Evolutionary conservation across 225 moss, liverwort and hornwort species (phyloP).

Genomic region (Polytrichum formosum): DNA sequence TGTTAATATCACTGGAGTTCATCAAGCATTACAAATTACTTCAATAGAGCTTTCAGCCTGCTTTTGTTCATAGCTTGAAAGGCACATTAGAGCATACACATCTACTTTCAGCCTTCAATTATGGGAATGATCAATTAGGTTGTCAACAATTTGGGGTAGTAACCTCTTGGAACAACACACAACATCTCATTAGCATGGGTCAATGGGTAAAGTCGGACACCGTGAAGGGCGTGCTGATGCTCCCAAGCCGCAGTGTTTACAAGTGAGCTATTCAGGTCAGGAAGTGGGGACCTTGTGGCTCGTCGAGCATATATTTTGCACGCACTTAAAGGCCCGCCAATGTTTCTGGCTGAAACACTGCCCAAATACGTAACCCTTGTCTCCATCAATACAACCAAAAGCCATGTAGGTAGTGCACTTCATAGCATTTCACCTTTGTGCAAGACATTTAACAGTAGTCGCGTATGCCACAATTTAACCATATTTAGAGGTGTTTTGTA

Average conservation of each 20-base stretch:
- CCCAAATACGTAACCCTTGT: background rate
- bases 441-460: background rate
- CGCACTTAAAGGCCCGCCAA: background rate
- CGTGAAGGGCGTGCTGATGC: background rate
- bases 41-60: no score
- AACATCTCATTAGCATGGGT: slow-evolving; percentile 5
- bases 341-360: background rate
- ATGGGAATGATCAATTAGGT: no score
- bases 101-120: no score
- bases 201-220: slow-evolving; percentile 1
- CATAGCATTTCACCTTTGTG: background rate
- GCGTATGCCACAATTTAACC: no score
- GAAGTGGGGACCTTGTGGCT: background rate
- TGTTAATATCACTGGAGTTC: no score
- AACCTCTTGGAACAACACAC: slow-evolving; percentile 3
- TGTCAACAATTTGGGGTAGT: no score
- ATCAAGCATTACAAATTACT: no score
- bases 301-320: background rate
- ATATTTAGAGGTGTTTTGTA: background rate
- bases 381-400: background rate
- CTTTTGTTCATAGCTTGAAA: no score
- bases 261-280: background rate
- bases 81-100: no score
- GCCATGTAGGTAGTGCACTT: background rate
- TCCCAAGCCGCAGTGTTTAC: background rate